Conservation (phyloP, 495 filamentous ascomycete species). For the Xylaria palmicola region DNA sequence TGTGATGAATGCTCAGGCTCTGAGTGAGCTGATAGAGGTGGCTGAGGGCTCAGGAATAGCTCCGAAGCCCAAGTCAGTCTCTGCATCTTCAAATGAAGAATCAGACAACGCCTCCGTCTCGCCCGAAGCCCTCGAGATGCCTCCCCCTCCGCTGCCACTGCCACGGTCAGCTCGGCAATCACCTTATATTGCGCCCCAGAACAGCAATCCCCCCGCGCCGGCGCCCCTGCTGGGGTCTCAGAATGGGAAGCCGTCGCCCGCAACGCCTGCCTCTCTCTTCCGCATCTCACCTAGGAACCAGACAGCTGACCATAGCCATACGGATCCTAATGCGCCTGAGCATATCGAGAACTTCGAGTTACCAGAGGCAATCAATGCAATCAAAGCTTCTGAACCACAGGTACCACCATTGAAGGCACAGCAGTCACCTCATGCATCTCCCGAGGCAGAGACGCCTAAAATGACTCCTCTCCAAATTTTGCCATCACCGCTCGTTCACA, state of each 20-base stretch:
- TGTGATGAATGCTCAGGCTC: conserved; percentile 53
- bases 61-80: conserved; percentile 31
- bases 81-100: conserved; percentile 40
- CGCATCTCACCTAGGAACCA: conserved; percentile 51
- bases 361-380: conserved; percentile 60
- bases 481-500: conserved; percentile 46
- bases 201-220: conserved; percentile 20
- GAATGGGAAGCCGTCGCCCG: conserved; percentile 52
- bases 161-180: conserved; percentile 48
- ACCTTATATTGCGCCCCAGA: conserved; percentile 48
- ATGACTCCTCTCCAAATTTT: conserved; percentile 41
- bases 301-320: conserved; percentile 29
- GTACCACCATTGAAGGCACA: conserved; percentile 47
- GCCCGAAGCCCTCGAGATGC: conserved; percentile 57
- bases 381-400: conserved; percentile 32
- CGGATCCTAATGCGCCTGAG: conserved; percentile 50
- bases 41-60: conserved; percentile 21
- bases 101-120: conserved; percentile 56
- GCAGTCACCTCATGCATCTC: conserved; percentile 32
- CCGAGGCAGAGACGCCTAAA: conserved; percentile 33
- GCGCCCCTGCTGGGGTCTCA: conserved; percentile 23
- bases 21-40: conserved; percentile 51
- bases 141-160: conserved; percentile 55
- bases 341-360: conserved; percentile 66
- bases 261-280: conserved; percentile 86